Conservation (phyloP, 805 yeast genomes). For the Saturnispora serradocipensis region DNA sequence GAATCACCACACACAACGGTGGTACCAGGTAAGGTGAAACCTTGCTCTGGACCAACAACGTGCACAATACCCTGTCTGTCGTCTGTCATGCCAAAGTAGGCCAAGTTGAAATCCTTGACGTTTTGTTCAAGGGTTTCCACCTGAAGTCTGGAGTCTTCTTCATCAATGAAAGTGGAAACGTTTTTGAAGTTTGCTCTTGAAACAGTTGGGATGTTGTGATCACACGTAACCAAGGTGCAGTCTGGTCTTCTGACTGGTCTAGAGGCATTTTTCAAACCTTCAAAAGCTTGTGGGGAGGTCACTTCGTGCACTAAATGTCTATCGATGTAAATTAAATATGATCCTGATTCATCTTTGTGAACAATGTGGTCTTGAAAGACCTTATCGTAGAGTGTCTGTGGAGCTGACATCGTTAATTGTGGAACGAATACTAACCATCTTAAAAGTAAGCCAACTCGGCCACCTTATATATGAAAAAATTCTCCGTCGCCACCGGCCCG, state of each 20-base stretch:
- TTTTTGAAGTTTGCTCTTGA: constrained; percentile 72
- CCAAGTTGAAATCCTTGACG: constrained; percentile 80
- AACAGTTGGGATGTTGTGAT: constrained; percentile 93
- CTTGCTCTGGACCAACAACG: constrained; percentile 98
- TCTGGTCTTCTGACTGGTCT: constrained; percentile 86
- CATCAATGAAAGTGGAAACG: constrained; percentile 72
- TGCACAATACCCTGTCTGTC: constrained; percentile 97
- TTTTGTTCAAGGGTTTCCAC: constrained; percentile 88
- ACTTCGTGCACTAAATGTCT: constrained; percentile 98
- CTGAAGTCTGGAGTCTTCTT: constrained; percentile 87
- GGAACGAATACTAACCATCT: background rate
- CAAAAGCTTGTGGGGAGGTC: constrained; percentile 98
- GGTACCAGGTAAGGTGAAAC: constrained; percentile 96
- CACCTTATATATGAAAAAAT: background rate
- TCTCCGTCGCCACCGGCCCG: constrained; percentile 3
- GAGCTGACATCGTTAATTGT: constrained; percentile 23
- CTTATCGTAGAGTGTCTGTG: constrained; percentile 87
- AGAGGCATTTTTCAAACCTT: constrained; percentile 82
- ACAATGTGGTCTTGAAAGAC: constrained; percentile 93
- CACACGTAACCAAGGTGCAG: constrained; percentile 91
- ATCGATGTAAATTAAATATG: constrained; percentile 83
- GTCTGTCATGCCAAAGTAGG: constrained; percentile 93
- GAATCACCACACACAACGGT: constrained; percentile 99
- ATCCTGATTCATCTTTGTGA: constrained; percentile 79
- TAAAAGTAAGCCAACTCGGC: background rate